Evolutionary conservation across 805 yeast species (phyloP), one percentile per base, ranked within the genome.

Genomic region (Lipomyces lipofer): DNA sequence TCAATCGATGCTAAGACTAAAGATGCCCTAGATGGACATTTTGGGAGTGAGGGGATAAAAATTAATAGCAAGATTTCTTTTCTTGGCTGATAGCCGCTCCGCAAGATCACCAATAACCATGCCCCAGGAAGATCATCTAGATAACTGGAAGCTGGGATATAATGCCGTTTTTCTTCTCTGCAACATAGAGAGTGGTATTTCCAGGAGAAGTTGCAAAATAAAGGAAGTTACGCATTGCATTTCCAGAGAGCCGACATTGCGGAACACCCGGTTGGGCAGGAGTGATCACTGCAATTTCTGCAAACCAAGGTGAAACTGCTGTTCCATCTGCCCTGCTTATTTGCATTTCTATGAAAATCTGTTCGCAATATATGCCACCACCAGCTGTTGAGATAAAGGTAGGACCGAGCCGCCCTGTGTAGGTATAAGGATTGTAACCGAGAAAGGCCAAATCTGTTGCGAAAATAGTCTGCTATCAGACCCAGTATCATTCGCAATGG

Each of bases 401-500:
- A 15, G 38, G 15, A 33, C 38, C 38, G 38, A 33, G 38, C 38
- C 15, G 7, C 15, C 38, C 38, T 33, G 38, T 33, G 38, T 33
- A 33, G 19, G 15, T 7, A 33, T 33, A 19, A 33, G 38, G 38
- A 19, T 33, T 33, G 38, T 33, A 33, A 33, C 38, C 38, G 19
- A 33, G 38, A 33, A 33, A 13, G 13, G 38, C 38, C 38, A 33
- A 33, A 33, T 33, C 38, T 33, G 38, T 33, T 33, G 38, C 15
- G 38, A 33, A 33, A 33, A 33, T 33, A 15, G 38, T 33, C 38
- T 33, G 38, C 38, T 33, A 33, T 33, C 15, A 33, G 38, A 33
- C 13, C 38, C 38, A 33, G 38, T 33, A 33, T 33, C 38, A 33
- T 32, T 32, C 38, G 38, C 38, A 33, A 33, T 33, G 15, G 38